These are phyloP conservation scores for Platanthera guangdongensis DNA, from an alignment of 106 monocot genomes.

Conservation along the genomic window DNA sequence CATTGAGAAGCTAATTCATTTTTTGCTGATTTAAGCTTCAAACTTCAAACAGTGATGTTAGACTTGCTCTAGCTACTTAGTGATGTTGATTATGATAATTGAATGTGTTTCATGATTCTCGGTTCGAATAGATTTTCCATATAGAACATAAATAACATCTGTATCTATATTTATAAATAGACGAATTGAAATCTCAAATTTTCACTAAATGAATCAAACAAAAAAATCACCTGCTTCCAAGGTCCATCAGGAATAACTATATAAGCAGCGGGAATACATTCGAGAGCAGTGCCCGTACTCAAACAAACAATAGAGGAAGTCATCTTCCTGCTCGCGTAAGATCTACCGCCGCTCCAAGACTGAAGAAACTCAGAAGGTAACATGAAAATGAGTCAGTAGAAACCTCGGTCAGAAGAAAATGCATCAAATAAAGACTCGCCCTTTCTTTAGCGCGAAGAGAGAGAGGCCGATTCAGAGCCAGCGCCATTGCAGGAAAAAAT, in stretches of 20 bases:
- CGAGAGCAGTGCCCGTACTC: background rate
- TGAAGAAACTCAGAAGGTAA: background rate
- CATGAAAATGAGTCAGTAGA: background rate
- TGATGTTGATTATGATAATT: no score
- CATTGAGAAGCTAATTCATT: no score
- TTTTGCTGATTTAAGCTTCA: no score
- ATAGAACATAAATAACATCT: no score
- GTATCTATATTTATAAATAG: no score
- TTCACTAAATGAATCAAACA: background rate
- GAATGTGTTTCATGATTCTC: no score
- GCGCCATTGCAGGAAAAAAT: background rate
- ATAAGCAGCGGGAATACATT: conserved; percentile 49
- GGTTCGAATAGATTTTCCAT: no score
- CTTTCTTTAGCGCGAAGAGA: background rate
- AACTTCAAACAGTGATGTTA: no score
- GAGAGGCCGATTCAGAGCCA: background rate
- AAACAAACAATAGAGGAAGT: background rate
- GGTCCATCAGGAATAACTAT: conserved; percentile 78
- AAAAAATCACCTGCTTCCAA: conserved; percentile 56
- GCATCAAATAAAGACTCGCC: background rate
- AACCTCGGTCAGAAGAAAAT: background rate
- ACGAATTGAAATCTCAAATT: no score
- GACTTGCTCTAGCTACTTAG: no score
- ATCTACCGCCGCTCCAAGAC: background rate
- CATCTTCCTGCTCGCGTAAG: background rate